Conservation (phyloP, 2,329 filamentous ascomycete species). For the Dactylonectria macrodidyma region DNA sequence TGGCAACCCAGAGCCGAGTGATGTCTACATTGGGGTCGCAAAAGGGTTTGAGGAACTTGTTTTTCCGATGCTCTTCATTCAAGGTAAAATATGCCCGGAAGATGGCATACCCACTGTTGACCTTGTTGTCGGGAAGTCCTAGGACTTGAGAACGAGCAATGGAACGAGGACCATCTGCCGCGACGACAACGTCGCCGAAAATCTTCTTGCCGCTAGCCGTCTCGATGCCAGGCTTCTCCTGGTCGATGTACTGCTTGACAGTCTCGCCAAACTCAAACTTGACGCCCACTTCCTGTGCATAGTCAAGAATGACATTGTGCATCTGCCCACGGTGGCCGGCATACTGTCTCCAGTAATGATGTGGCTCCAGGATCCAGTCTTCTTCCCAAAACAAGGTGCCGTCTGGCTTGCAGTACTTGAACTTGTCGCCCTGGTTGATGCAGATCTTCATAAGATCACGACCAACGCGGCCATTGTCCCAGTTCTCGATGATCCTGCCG, state of each 20-base stretch:
- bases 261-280: not conserved
- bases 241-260: slow-evolving; percentile 6
- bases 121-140: slow-evolving; percentile 8
- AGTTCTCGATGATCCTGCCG: slow-evolving; percentile 5
- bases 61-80: slow-evolving; percentile 4
- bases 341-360: not conserved
- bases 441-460: not conserved
- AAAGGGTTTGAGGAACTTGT: not conserved
- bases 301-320: not conserved
- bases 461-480: slow-evolving; percentile 10
- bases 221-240: not conserved
- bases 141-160: slow-evolving; percentile 6
- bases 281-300: not conserved
- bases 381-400: not conserved
- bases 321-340: slow-evolving; percentile 11
- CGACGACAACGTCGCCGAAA: slow-evolving; percentile 5
- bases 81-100: slow-evolving; percentile 3
- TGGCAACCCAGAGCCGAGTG: not conserved
- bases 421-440: not conserved
- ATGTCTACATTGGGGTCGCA: slow-evolving; percentile 2
- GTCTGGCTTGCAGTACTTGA: not conserved
- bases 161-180: slow-evolving; percentile 8
- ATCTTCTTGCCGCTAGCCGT: not conserved
- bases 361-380: not conserved
- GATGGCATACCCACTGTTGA: slow-evolving; percentile 18